A percentile compares a stretch with the other conserved stretches of the same genome.
phyloP scores from a whole-genome alignment of 108 stramenopile species.

The Nitzschia palea region DNA sequence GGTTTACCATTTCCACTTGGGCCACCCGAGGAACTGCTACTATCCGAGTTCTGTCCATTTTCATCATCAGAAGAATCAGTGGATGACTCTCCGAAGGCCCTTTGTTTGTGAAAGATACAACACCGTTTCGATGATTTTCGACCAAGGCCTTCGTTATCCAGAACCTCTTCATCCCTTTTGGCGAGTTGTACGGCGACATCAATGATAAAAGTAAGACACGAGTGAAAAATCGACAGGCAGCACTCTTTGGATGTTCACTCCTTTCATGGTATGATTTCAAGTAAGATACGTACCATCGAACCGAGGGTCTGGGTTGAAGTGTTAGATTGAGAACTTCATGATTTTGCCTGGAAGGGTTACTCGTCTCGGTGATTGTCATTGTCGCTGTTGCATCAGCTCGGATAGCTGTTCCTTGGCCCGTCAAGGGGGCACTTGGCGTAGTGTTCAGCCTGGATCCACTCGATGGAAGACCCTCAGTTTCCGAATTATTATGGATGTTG shows the following conservation, averaged over 20 bases:
- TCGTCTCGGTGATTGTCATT: slow-evolving; percentile 26
- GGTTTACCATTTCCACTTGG: slow-evolving; percentile 28
- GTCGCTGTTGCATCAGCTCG: slow-evolving; percentile 15
- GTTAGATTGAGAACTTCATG: slow-evolving; percentile 34
- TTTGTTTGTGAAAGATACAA: slow-evolving; percentile 95
- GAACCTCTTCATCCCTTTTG: slow-evolving; percentile 73
- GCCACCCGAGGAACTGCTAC: slow-evolving; percentile 12
- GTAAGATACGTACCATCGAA: slow-evolving; percentile 35
- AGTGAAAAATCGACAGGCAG: background rate
- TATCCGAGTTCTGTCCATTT: slow-evolving; percentile 29
- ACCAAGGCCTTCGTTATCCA: slow-evolving; percentile 93
- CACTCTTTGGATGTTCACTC: background rate
- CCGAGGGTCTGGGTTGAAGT: slow-evolving; percentile 25
- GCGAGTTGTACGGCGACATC: too few species aligned
- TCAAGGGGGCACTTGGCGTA: too few species aligned
- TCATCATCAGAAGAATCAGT: slow-evolving; percentile 78
- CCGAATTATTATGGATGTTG: too few species aligned
- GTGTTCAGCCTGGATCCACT: too few species aligned
- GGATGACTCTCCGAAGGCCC: slow-evolving; percentile 88
- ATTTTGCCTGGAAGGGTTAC: background rate
- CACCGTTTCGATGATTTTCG: slow-evolving; percentile 92
- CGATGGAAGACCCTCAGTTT: too few species aligned
- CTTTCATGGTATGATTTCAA: background rate
- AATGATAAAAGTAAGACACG: background rate
- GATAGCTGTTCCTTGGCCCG: background rate